phyloP scores from a whole-genome alignment of 768 basidiomycete species.

The Pulveroboletus sp. region DNA sequence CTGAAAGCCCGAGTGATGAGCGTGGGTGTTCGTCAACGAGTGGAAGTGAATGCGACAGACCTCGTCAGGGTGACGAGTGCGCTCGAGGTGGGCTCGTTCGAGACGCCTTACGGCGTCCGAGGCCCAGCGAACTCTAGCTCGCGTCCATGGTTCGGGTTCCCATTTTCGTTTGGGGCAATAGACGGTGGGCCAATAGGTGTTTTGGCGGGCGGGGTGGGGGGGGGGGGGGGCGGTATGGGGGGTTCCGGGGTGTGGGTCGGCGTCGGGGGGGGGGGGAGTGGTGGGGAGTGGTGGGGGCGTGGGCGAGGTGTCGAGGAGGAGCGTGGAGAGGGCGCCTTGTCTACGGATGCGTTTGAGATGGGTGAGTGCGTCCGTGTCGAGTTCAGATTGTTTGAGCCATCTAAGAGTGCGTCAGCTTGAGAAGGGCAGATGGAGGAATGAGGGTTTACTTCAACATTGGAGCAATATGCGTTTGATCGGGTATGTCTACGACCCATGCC shows the following conservation, averaged over 20 bases:
- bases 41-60: conserved; percentile 34
- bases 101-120: conserved; percentile 59
- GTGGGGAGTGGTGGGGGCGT: conserved; percentile 53
- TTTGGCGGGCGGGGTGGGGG: conserved; percentile 63
- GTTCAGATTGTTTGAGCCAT: conserved; percentile 63
- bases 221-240: conserved; percentile 69
- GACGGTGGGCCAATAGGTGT: conserved; percentile 81
- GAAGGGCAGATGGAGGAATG: no score
- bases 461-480: conserved; percentile 56
- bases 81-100: conserved; percentile 44
- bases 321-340: conserved; percentile 41
- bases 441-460: conserved; percentile 56
- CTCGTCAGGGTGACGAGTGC: conserved; percentile 45
- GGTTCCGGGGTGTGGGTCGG: conserved; percentile 55
- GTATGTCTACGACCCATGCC: conserved; percentile 78
- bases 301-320: conserved; percentile 50
- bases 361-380: conserved; percentile 60
- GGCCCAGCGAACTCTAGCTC: conserved; percentile 71
- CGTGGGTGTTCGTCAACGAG: not conserved
- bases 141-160: conserved; percentile 66
- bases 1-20: conserved; percentile 35
- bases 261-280: conserved; percentile 45
- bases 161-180: conserved; percentile 69
- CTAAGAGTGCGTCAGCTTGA: conserved; percentile 33
- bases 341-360: conserved; percentile 81